Conservation (phyloP, 2,329 filamentous ascomycete species). For the Amauroascus niger region DNA sequence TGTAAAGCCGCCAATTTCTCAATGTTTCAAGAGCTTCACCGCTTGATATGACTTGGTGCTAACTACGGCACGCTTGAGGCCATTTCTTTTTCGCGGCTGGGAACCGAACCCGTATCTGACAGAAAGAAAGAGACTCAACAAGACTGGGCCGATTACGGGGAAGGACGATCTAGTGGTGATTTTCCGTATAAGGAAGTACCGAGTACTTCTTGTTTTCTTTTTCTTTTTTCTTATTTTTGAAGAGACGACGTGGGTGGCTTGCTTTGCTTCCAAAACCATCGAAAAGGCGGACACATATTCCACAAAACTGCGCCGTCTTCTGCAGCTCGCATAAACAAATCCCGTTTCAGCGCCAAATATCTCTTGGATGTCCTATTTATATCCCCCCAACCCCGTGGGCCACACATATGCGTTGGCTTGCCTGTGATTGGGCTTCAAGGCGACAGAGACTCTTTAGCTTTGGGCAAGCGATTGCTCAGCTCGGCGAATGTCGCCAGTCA, state of each 20-base stretch:
- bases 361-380: background rate
- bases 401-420: background rate
- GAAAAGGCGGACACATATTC: too few relatives aligned
- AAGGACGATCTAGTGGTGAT: background rate
- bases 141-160: background rate
- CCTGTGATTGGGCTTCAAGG: background rate
- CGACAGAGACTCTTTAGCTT: background rate
- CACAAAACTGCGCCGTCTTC: too few relatives aligned
- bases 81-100: background rate
- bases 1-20: background rate
- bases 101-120: background rate
- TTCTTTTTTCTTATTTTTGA: background rate
- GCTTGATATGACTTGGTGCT: background rate
- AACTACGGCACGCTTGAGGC: background rate
- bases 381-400: background rate
- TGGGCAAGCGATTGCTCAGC: background rate
- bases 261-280: too few relatives aligned
- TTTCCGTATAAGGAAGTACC: too few relatives aligned
- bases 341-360: background rate
- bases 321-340: too few relatives aligned
- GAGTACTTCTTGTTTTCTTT: background rate
- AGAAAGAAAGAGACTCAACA: background rate
- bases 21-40: background rate
- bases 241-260: too few relatives aligned
- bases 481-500: background rate